phyloP scores from a whole-genome alignment of 1,139 yeast species.

The Hyphopichia buzzinii region DNA sequence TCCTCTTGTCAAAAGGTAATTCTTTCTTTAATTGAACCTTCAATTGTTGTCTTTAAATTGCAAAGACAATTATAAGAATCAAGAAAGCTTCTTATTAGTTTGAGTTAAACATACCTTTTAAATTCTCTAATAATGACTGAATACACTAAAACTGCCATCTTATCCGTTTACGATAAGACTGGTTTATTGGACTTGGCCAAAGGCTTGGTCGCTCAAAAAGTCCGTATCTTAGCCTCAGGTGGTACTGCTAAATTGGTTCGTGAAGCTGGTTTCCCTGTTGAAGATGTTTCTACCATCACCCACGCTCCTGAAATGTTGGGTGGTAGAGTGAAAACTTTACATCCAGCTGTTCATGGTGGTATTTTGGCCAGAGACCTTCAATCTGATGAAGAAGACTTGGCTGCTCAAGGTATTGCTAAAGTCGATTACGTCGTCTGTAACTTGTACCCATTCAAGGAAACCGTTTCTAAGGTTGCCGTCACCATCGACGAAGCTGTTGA shows the following conservation, averaged over 20 bases:
- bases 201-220: conserved; percentile 84
- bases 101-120: too few relatives aligned
- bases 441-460: conserved; percentile 96
- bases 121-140: conserved; percentile 25
- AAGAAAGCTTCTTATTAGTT: too few relatives aligned
- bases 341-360: conserved; percentile 99
- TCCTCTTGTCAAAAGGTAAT: too few relatives aligned
- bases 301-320: conserved; percentile 99
- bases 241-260: conserved; percentile 94
- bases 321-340: conserved; percentile 96
- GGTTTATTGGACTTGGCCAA: conserved; percentile 94
- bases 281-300: conserved; percentile 90
- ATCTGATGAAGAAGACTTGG: conserved; percentile 83
- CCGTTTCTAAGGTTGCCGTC: conserved; percentile 92
- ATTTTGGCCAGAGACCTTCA: conserved; percentile 91
- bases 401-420: conserved; percentile 85
- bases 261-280: conserved; percentile 97
- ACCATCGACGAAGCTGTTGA: conserved; percentile 97
- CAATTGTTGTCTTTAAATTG: too few relatives aligned
- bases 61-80: too few relatives aligned
- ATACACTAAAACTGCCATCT: conserved; percentile 80
- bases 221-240: conserved; percentile 92
- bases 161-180: conserved; percentile 96
- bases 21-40: too few relatives aligned
- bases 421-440: conserved; percentile 97